These are phyloP conservation scores for Solanum tacnaense DNA, from an alignment of 257 asterid genomes.

Conservation along the genomic window DNA sequence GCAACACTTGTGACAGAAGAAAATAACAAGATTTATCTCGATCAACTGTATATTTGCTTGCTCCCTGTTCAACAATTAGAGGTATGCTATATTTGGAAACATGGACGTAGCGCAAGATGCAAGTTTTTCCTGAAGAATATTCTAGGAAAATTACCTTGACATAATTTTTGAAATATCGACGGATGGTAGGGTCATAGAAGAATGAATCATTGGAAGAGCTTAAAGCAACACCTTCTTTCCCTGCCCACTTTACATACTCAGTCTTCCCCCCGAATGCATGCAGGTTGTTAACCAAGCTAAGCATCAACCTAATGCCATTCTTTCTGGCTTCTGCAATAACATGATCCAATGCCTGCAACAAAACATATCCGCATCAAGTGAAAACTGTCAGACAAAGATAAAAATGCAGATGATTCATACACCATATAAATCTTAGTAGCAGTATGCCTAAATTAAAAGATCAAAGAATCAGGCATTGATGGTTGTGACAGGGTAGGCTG, in stretches of 20 bases:
- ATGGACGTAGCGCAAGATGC: neutral
- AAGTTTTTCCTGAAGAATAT: neutral
- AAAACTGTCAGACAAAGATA: neutral
- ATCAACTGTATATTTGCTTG: neutral
- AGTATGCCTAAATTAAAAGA: neutral
- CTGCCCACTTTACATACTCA: constrained; percentile 95
- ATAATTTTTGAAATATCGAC: constrained; percentile 72
- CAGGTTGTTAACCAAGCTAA: constrained; percentile 84
- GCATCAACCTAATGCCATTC: constrained; percentile 61
- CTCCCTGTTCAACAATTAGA: neutral
- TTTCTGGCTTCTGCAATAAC: constrained; percentile 82
- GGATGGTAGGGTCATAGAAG: constrained; percentile 89
- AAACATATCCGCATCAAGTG: neutral
- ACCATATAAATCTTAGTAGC: neutral
- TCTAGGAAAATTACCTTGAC: constrained; percentile 46
- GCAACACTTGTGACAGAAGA: neutral
- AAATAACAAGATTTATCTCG: neutral
- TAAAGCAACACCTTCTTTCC: constrained; percentile 88
- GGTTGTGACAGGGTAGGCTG: neutral
- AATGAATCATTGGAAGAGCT: constrained; percentile 95
- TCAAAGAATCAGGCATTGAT: neutral
- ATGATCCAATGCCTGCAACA: constrained; percentile 77
- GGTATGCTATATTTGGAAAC: neutral
- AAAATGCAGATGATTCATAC: neutral
- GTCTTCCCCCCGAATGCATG: constrained; percentile 95